These are phyloP conservation scores for Colletotrichum eleusines DNA, from an alignment of 2,329 filamentous ascomycete species.

Conservation along the genomic window DNA sequence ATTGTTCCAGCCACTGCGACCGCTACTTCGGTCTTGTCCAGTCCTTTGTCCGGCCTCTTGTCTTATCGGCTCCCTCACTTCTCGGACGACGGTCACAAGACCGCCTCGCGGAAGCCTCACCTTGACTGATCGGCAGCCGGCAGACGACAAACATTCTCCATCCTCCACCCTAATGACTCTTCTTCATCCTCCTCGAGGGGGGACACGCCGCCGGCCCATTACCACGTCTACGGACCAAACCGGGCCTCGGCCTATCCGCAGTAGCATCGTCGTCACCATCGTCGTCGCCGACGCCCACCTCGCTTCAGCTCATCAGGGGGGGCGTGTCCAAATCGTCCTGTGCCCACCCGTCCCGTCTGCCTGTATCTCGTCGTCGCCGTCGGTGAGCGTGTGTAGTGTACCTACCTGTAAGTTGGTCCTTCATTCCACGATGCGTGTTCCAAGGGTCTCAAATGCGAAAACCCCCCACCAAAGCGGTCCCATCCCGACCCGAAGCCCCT, in stretches of 20 bases:
- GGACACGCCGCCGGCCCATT: slow-evolving; percentile 5
- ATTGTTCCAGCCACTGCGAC: slow-evolving; percentile 36
- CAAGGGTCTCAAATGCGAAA: not conserved
- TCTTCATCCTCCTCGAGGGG: not conserved
- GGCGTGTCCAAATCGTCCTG: not conserved
- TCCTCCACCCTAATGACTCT: slow-evolving; percentile 16
- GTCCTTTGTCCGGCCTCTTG: not conserved
- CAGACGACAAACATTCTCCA: slow-evolving; percentile 12
- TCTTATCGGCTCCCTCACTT: slow-evolving; percentile 33
- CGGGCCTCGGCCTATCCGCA: slow-evolving; percentile 14
- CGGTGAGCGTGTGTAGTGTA: slow-evolving; percentile 17
- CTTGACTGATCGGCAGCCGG: slow-evolving; percentile 34
- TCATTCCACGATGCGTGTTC: not conserved
- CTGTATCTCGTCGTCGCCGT: slow-evolving; percentile 18
- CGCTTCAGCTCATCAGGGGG: slow-evolving; percentile 28
- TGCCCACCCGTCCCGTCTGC: slow-evolving; percentile 1
- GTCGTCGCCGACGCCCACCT: slow-evolving; percentile 7
- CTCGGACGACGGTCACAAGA: slow-evolving; percentile 26
- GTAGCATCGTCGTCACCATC: slow-evolving; percentile 11
- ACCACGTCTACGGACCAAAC: slow-evolving; percentile 12
- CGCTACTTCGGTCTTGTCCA: not conserved
- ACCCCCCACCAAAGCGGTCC: slow-evolving; percentile 5
- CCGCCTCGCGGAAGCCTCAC: slow-evolving; percentile 35
- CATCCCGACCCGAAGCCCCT: slow-evolving; percentile 9
- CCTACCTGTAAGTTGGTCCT: slow-evolving; percentile 12